Percentiles rank a stretch among this genome's conserved stretches.
These are phyloP conservation scores for Sporothrix curviconia DNA, from an alignment of 2,329 filamentous ascomycete genomes.

Conservation along the genomic window DNA sequence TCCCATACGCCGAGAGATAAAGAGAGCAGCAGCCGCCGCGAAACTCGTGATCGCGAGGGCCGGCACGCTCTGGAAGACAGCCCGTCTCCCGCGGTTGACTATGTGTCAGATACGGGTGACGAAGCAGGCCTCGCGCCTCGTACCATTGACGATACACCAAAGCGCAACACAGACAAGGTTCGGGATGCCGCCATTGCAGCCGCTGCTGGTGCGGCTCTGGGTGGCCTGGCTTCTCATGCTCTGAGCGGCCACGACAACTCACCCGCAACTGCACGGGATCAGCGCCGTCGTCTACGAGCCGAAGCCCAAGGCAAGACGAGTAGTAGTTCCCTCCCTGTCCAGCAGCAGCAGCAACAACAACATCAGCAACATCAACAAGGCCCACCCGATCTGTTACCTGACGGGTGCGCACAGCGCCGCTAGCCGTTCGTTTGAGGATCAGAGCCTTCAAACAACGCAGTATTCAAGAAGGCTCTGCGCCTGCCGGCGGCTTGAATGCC, in stretches of 20 bases:
- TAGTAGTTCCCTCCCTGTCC: conserved; percentile 13
- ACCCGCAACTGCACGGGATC: conserved; percentile 44
- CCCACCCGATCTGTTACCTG: conserved; percentile 12
- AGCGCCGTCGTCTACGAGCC: conserved; percentile 46
- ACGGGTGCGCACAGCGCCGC: conserved; percentile 13
- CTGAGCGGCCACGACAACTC: conserved; percentile 32
- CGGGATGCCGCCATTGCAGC: conserved; percentile 39
- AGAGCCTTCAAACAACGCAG: neutral
- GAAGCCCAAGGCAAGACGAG: conserved; percentile 40
- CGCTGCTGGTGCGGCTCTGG: conserved; percentile 39
- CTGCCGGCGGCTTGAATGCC: conserved; percentile 25
- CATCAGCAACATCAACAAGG: conserved; percentile 34
- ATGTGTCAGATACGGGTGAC: conserved; percentile 35
- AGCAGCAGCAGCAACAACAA: conserved; percentile 46
- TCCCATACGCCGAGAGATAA: conserved; percentile 10
- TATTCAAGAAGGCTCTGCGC: neutral
- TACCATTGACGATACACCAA: conserved; percentile 38
- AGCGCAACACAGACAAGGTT: conserved; percentile 37
- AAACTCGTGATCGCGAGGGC: conserved; percentile 46
- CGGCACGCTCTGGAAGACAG: conserved; percentile 48
- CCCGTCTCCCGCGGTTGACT: conserved; percentile 29
- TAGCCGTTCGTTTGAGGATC: conserved; percentile 11
- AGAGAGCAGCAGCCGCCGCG: conserved; percentile 31
- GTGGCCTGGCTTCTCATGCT: conserved; percentile 31
- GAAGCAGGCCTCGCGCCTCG: neutral